Conservation (phyloP, 1,284 basidiomycete species). For the Tilletia caries region DNA sequence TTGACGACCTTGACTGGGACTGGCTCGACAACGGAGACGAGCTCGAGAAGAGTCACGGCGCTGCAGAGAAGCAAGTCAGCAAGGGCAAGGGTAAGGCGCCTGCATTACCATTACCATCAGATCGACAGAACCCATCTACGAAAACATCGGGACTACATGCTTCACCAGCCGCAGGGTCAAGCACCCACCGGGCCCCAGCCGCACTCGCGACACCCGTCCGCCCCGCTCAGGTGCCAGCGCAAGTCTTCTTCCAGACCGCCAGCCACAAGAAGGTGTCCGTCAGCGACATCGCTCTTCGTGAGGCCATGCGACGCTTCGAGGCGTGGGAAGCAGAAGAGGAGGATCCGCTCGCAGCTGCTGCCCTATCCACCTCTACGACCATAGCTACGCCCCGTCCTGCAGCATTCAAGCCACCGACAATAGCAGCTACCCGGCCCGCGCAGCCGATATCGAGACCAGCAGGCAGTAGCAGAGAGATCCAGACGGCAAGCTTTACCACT, state of each 20-base stretch:
- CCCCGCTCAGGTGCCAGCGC: background rate
- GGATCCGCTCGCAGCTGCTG: background rate
- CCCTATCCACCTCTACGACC: background rate
- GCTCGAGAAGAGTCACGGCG: background rate
- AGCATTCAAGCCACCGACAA: too few species aligned
- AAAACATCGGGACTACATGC: background rate
- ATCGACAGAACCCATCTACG: too few species aligned
- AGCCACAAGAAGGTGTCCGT: conserved; percentile 7
- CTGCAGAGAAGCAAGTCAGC: background rate
- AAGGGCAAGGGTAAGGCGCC: conserved; percentile 3
- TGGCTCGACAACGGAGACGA: conserved; percentile 8
- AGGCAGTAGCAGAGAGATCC: background rate
- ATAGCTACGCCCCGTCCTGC: background rate
- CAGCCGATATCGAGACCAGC: too few species aligned
- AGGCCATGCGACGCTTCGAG: background rate
- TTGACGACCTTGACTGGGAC: conserved; percentile 12
- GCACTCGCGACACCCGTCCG: background rate
- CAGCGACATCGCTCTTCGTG: background rate
- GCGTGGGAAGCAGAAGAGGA: conserved; percentile 4
- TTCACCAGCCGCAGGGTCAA: background rate
- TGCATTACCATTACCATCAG: background rate
- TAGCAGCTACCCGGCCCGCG: too few species aligned
- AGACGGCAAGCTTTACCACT: background rate
- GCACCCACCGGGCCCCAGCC: background rate
- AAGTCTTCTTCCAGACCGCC: conserved; percentile 13